A percentile compares a stretch with the other conserved stretches of the same genome.
phyloP scores from a whole-genome alignment of 768 basidiomycete species.

The Galerina marginata region DNA sequence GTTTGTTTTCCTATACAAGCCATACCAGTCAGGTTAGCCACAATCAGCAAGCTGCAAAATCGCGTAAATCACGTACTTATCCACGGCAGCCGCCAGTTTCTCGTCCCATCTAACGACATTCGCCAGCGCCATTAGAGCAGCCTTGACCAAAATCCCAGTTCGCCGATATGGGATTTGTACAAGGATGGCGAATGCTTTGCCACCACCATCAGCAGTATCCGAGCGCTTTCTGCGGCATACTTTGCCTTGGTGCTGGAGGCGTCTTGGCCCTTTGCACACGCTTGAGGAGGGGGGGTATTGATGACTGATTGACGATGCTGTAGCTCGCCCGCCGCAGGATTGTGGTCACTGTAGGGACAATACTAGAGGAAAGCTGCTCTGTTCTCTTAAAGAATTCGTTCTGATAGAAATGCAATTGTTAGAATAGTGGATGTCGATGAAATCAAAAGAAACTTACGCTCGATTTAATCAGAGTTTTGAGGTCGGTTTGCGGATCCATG shows the following conservation, averaged over 20 bases:
- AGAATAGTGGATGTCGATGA: not conserved
- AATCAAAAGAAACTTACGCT: slow-evolving; percentile 51
- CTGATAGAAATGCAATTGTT: slow-evolving; percentile 37
- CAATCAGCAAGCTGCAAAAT: not conserved
- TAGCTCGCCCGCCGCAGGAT: slow-evolving; percentile 75
- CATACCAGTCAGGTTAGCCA: slow-evolving; percentile 2
- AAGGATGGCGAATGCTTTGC: slow-evolving; percentile 80
- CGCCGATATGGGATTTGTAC: slow-evolving; percentile 74
- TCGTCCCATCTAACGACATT: slow-evolving; percentile 66
- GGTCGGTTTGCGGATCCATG: slow-evolving; percentile 83
- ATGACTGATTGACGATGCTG: slow-evolving; percentile 83
- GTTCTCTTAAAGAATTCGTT: slow-evolving; percentile 82
- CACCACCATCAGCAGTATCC: slow-evolving; percentile 58
- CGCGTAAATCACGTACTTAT: slow-evolving; percentile 57
- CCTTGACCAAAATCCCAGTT: slow-evolving; percentile 67
- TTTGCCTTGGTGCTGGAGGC: slow-evolving; percentile 39
- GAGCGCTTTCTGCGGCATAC: slow-evolving; percentile 51
- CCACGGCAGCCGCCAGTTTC: slow-evolving; percentile 54
- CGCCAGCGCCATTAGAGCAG: slow-evolving; percentile 78
- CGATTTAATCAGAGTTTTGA: slow-evolving; percentile 81
- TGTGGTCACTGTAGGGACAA: slow-evolving; percentile 68
- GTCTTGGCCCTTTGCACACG: slow-evolving; percentile 58
- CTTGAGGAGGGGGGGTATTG: slow-evolving; percentile 80
- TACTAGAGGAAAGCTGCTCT: slow-evolving; percentile 67
- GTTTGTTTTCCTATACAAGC: slow-evolving; percentile 60